Evolutionary conservation across 1,284 basidiomycete genomes (phyloP), one percentile per base, ranked within the genome.

Genomic region (Thecaphora frezii): DNA sequence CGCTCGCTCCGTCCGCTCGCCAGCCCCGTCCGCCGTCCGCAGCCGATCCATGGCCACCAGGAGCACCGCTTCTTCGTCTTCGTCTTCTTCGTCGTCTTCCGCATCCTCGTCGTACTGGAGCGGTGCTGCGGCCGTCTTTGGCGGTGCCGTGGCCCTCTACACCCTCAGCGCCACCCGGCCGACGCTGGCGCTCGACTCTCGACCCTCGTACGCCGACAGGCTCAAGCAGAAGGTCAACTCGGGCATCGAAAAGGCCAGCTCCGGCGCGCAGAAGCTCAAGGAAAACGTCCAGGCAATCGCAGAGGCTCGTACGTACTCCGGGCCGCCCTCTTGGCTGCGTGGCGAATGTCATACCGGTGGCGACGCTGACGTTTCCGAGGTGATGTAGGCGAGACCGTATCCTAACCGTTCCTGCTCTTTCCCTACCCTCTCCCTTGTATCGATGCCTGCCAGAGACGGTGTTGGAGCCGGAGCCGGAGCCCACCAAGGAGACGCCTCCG

Each of bases 401-500:
- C 28, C 14, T 14, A 30, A 30, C 28, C 28, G 7, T 14, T 30
- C 28, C 28, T 30, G 7, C 8, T 30, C 28, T 30, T 30, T 14
- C 14, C 7, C 28, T 14, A 30, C 14, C 33, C 13, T 14, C 7
- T 36, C 12, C 10, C 33, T 18, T 9, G 7, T 18, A 7, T 14
- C n/a, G n/a, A n/a, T n/a, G n/a, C n/a, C n/a, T n/a, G n/a, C n/a
- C n/a, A n/a, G n/a, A n/a, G n/a, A n/a, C n/a, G n/a, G n/a, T n/a
- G n/a, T n/a, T n/a, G n/a, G n/a, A n/a, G n/a, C n/a, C 33, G 18
- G 33, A 36, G 18, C 33, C 16, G 12, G 54, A 58, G 12, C 22
- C 56, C 10, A 54, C 60, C 23, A 40, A 60, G 19, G 60, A 59
- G 42, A 63, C 63, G 5, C 63, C 63, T 12, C 59, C 39, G 5